A percentile compares a stretch with the other conserved stretches of the same genome.
These are phyloP conservation scores for Solanum ossicruentum DNA, from an alignment of 257 asterid genomes.

Conservation along the genomic window DNA sequence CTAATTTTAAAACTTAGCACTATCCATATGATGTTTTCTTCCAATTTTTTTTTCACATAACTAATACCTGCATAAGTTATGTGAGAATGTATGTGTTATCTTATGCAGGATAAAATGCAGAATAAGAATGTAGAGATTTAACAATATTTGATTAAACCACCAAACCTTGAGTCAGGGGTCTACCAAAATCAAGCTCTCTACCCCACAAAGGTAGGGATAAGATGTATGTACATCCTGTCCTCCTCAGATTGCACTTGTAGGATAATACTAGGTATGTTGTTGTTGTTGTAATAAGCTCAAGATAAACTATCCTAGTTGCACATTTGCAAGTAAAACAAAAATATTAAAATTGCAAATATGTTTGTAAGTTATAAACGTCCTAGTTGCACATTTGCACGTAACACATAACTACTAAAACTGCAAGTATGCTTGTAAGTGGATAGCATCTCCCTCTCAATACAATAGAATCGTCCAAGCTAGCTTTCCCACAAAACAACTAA, in stretches of 20 bases:
- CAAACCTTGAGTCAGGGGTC: neutral
- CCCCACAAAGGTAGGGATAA: neutral
- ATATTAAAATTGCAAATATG: neutral
- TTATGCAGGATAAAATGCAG: neutral
- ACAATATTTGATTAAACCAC: neutral
- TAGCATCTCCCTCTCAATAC: neutral
- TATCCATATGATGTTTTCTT: neutral
- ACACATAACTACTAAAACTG: neutral
- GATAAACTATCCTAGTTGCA: neutral
- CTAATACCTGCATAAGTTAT: neutral
- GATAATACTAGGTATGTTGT: neutral
- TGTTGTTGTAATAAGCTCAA: neutral
- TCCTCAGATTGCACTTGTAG: neutral
- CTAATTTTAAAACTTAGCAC: neutral
- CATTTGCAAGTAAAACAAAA: neutral
- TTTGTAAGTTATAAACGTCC: neutral
- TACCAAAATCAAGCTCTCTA: neutral
- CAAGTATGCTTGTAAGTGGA: neutral
- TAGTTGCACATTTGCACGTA: neutral
- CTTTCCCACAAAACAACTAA: too few species aligned
- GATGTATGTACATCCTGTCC: neutral
- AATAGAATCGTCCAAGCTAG: neutral
- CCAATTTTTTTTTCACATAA: neutral
- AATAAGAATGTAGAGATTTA: neutral
- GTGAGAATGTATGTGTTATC: neutral